Percentiles rank a stretch among this genome's conserved stretches.
Evolutionary conservation across 768 basidiomycete genomes (phyloP).

Genomic region (Rhizopogon vinicolor): DNA sequence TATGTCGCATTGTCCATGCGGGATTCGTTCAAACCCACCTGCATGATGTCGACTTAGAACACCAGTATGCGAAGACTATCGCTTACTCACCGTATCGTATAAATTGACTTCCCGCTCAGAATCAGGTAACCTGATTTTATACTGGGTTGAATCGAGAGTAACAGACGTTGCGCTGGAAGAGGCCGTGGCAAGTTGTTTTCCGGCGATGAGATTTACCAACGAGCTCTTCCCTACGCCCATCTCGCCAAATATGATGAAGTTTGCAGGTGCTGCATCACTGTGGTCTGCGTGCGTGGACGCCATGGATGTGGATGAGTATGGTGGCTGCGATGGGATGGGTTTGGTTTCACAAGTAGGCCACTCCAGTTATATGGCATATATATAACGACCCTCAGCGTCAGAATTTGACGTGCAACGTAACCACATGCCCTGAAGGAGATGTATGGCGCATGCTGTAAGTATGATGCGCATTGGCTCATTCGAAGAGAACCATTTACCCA

Average conservation of each 20-base stretch:
- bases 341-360: no score
- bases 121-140: not conserved
- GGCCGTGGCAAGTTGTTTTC: not conserved
- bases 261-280: no score
- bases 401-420: no score
- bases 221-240: constrained; percentile 8
- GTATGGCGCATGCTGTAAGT: no score
- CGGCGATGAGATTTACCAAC: constrained; percentile 8
- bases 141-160: constrained; percentile 1
- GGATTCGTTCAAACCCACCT: constrained; percentile 24
- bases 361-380: no score
- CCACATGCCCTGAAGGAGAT: no score
- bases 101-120: not conserved
- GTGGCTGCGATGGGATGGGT: no score
- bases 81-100: not conserved
- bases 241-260: constrained; percentile 8
- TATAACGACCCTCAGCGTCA: no score
- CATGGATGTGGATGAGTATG: no score
- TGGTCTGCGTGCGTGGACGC: no score
- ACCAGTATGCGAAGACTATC: not conserved
- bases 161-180: not conserved
- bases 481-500: no score
- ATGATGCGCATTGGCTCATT: no score
- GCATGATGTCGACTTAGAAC: not conserved
- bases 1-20: constrained; percentile 18